phyloP scores from a whole-genome alignment of 495 filamentous ascomycete genomes.

The Neurospora terricola region DNA sequence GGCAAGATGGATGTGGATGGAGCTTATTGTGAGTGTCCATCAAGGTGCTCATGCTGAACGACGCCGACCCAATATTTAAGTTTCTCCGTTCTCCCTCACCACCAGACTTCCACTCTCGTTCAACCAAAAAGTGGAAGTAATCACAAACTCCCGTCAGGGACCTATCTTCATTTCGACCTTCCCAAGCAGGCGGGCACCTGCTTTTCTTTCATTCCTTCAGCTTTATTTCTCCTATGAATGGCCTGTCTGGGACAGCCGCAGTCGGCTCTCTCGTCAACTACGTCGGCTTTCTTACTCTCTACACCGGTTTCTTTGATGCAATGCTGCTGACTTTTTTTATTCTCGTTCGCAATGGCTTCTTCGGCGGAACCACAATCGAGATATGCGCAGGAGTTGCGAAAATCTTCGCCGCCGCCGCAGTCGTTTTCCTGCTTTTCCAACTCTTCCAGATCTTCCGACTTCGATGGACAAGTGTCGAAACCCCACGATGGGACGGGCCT shows the following conservation, averaged over 20 bases:
- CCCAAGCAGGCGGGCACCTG: not conserved
- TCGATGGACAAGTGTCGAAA: not conserved
- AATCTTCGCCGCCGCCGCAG: not conserved
- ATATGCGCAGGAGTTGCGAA: not conserved
- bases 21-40: not conserved
- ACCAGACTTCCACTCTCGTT: not conserved
- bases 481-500: conserved; percentile 11
- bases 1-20: not conserved
- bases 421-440: conserved; percentile 4
- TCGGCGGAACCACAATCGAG: not conserved
- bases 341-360: not conserved
- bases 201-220: not conserved
- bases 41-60: not conserved
- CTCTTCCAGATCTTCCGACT: conserved; percentile 1
- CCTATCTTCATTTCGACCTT: not conserved
- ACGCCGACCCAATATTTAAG: not conserved
- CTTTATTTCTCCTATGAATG: not conserved
- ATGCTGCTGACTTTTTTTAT: conserved; percentile 7
- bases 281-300: conserved; percentile 6
- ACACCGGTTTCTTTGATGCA: conserved; percentile 2
- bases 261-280: not conserved
- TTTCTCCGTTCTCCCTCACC: not conserved
- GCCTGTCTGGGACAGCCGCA: not conserved
- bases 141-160: not conserved
- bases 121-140: not conserved